These are phyloP conservation scores for Fusarium sororula DNA, from an alignment of 2,329 filamentous ascomycete genomes.

Conservation along the genomic window DNA sequence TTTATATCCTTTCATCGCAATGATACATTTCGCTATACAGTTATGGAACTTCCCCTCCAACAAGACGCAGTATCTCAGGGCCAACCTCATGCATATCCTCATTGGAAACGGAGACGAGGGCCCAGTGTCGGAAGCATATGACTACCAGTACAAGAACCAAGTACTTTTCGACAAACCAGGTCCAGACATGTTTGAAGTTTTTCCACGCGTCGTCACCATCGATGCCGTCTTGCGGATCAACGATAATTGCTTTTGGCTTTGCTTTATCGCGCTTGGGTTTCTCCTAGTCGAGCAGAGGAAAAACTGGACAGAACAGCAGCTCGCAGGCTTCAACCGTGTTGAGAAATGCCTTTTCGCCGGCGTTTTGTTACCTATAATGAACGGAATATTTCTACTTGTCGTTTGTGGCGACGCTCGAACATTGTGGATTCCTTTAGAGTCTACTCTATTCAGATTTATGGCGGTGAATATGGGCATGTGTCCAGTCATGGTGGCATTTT, in stretches of 20 bases:
- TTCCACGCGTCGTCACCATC: neutral
- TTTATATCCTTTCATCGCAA: neutral
- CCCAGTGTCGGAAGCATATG: neutral
- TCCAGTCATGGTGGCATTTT: neutral
- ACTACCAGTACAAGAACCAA: neutral
- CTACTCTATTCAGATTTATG: neutral
- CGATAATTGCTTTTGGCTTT: neutral
- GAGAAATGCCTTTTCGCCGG: accelerated
- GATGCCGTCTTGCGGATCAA: neutral
- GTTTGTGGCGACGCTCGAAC: neutral
- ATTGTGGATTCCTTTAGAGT: neutral
- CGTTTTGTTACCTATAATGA: accelerated
- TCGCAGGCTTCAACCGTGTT: neutral
- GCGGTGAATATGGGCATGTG: accelerated
- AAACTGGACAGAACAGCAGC: neutral
- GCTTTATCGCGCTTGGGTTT: neutral
- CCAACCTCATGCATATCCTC: neutral
- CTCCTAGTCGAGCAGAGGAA: accelerated
- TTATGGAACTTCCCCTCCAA: neutral
- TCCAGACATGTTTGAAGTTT: accelerated
- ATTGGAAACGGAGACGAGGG: neutral
- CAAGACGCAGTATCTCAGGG: neutral
- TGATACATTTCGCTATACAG: neutral
- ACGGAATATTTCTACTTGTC: accelerated
- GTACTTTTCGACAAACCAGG: neutral